Evolutionary conservation across 2,329 filamentous ascomycete genomes (phyloP).

Genomic region (Herpotrichia juniperi): DNA sequence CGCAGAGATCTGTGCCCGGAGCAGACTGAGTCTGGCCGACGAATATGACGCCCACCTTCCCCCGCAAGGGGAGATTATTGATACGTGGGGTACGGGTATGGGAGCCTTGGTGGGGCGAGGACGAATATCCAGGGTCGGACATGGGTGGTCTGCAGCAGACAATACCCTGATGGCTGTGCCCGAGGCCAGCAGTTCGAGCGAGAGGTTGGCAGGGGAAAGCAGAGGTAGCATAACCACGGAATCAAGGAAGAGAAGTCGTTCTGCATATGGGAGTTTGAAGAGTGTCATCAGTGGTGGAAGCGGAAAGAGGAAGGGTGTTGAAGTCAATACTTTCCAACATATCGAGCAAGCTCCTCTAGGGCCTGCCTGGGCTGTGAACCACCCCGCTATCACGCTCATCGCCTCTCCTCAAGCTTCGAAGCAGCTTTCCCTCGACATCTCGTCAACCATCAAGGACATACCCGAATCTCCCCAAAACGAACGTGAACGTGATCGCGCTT

Average conservation of each 20-base stretch:
- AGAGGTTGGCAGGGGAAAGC: conserved; percentile 42
- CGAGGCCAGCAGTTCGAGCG: conserved; percentile 55
- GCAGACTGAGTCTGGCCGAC: conserved; percentile 65
- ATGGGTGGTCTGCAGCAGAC: conserved; percentile 42
- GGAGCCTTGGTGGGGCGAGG: conserved; percentile 37
- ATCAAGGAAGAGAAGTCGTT: conserved; percentile 40
- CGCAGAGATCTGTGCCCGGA: conserved; percentile 67
- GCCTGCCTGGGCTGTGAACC: conserved; percentile 38
- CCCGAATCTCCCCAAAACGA: conserved; percentile 12
- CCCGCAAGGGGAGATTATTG: conserved; percentile 63
- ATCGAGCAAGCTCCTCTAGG: conserved; percentile 18
- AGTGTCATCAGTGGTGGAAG: conserved; percentile 45
- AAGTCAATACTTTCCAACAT: conserved; percentile 25
- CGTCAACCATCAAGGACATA: conserved; percentile 31
- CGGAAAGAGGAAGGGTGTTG: conserved; percentile 32
- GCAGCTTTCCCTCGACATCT: conserved; percentile 41
- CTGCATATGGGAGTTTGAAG: conserved; percentile 46
- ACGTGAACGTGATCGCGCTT: conserved; percentile 16
- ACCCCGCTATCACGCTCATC: conserved; percentile 41
- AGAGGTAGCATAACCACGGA: conserved; percentile 18
- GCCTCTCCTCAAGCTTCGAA: conserved; percentile 42
- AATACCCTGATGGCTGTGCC: conserved; percentile 54
- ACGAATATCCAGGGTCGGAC: conserved; percentile 35
- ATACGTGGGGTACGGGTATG: conserved; percentile 34
- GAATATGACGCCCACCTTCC: conserved; percentile 68